These are phyloP conservation scores for Teratosphaeria viscida DNA, from an alignment of 2,329 filamentous ascomycete species.

Conservation along the genomic window DNA sequence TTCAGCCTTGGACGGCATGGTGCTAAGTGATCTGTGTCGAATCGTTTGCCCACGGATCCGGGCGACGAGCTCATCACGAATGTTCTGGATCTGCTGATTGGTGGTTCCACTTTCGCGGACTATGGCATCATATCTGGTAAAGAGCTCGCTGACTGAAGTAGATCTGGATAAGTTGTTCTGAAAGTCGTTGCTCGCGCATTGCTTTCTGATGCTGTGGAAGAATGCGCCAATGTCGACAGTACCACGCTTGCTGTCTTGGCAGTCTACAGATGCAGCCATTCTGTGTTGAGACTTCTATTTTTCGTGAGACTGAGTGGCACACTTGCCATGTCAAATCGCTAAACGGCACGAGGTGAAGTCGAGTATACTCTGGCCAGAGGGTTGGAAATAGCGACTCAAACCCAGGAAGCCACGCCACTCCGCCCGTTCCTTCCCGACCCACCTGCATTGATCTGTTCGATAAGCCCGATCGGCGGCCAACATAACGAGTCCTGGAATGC, in stretches of 20 bases:
- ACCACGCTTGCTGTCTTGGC: neutral
- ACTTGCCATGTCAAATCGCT: neutral
- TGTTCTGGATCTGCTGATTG: neutral
- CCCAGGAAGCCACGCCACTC: neutral
- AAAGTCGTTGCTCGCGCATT: neutral
- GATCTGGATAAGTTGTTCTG: neutral
- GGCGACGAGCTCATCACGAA: neutral
- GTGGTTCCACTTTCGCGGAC: neutral
- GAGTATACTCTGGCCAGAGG: neutral
- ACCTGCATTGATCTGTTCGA: neutral
- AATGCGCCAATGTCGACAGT: neutral
- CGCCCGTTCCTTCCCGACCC: neutral
- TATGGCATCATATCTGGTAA: neutral
- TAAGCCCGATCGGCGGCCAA: constrained; percentile 5
- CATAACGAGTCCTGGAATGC: constrained; percentile 2
- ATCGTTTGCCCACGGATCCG: neutral
- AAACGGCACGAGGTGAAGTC: neutral
- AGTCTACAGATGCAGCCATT: neutral
- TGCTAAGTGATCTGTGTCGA: neutral
- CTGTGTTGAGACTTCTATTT: neutral
- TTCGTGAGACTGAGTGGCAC: neutral
- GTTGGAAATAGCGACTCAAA: neutral
- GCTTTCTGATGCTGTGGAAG: neutral
- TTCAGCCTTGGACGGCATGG: neutral
- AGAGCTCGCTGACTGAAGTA: neutral